Evolutionary conservation across 352 stramenopile species (phyloP).

Genomic region (Thraustochytrium striatum): DNA sequence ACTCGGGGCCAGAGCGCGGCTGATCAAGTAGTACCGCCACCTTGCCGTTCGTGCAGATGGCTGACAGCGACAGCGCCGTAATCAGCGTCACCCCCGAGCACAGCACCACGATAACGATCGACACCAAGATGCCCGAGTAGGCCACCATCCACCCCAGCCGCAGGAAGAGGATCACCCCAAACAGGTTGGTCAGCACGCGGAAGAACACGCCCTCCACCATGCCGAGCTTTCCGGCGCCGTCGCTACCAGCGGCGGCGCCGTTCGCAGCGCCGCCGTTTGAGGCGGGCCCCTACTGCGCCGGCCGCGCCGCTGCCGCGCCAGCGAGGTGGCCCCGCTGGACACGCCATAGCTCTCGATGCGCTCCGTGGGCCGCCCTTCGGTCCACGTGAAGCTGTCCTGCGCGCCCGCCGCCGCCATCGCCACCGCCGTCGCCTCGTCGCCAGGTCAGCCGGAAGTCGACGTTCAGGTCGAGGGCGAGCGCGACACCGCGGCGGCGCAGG

Average conservation of each 20-base stretch:
- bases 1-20: slow-evolving; percentile 70
- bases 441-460: too few species aligned
- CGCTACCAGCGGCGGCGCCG: neutral
- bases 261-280: neutral
- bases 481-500: too few species aligned
- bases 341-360: slow-evolving; percentile 9
- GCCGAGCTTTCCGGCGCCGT: slow-evolving; percentile 43
- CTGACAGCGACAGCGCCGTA: slow-evolving; percentile 67
- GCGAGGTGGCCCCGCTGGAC: neutral
- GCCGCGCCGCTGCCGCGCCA: slow-evolving; percentile 27
- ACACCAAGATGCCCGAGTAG: slow-evolving; percentile 63
- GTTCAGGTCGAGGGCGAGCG: too few species aligned
- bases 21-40: slow-evolving; percentile 67
- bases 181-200: slow-evolving; percentile 72
- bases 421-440: too few species aligned
- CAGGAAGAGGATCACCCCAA: slow-evolving; percentile 73
- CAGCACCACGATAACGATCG: slow-evolving; percentile 61
- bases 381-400: neutral
- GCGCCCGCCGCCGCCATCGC: neutral
- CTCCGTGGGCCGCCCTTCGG: slow-evolving; percentile 26
- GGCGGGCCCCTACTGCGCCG: neutral
- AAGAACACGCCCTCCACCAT: slow-evolving; percentile 65
- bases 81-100: slow-evolving; percentile 65
- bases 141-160: slow-evolving; percentile 62
- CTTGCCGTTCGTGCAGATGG: slow-evolving; percentile 69